Percentiles rank a stretch among this genome's conserved stretches.
Conservation (phyloP, 2,329 filamentous ascomycete genomes). For the Talaromyces sp. region DNA sequence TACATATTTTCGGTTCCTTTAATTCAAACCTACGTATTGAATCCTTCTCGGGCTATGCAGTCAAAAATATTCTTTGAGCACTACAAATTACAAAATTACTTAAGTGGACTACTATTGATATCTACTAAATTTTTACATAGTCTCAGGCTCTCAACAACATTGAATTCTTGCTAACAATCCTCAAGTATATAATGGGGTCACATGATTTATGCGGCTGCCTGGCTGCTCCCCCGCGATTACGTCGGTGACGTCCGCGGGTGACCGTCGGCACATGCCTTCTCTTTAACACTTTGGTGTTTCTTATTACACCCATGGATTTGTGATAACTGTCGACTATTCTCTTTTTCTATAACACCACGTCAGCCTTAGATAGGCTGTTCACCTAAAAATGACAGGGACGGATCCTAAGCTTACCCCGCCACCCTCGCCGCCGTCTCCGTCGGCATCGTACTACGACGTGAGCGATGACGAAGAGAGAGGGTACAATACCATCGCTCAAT, state of each 20-base stretch:
- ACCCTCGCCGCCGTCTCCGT: slow-evolving; percentile 59
- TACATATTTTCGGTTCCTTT: neutral
- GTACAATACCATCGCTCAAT: slow-evolving; percentile 88
- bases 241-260: slow-evolving; percentile 13
- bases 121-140: neutral
- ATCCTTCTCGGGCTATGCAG: neutral
- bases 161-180: neutral
- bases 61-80: neutral
- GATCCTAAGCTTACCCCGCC: slow-evolving; percentile 32
- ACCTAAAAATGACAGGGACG: slow-evolving; percentile 25
- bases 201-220: slow-evolving; percentile 1
- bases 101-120: neutral
- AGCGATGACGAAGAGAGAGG: slow-evolving; percentile 94
- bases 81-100: neutral
- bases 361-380: neutral
- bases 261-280: neutral
- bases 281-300: neutral
- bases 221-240: slow-evolving; percentile 2
- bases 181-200: neutral
- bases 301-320: neutral
- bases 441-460: slow-evolving; percentile 88
- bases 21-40: neutral
- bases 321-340: neutral
- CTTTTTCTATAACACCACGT: neutral
- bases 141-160: neutral